Evolutionary conservation across 345 rosid species (phyloP), one percentile per base, ranked within the genome.

Genomic region (Melaleuca alternifolia): DNA sequence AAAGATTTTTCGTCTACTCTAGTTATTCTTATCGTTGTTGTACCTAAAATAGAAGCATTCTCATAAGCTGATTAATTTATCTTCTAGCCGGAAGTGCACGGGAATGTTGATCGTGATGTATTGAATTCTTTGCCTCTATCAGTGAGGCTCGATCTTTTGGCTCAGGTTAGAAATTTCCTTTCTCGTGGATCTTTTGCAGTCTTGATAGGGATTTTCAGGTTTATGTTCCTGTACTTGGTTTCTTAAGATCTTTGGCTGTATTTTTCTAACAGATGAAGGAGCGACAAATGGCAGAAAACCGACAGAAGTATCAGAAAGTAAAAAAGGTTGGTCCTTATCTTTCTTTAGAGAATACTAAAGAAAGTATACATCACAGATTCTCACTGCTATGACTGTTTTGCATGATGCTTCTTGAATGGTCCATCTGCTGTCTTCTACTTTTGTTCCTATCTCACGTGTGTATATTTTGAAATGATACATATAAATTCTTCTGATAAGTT

Each of bases 241-340:
- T 53, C 59, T 88, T 71, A 51, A 86, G 24, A 51, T 83, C 52
- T 89, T 51, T 50, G 65, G 86, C 37, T 85, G 57, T 41, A 41
- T 83, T 37, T 87, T 50, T 81, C 85, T 51, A 89, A 88, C 88
- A 97, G 99, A 96, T 97, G 98, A 94, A 98, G 91, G 99, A 97
- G 92, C 92, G 92, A 85, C 89, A 94, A 93, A 97, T 97, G 97
- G 98, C 98, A 85, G 99, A 96, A 91, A 97, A 97, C 91, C 91
- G 98, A 87, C 98, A 97, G 88, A 93, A 92, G 89, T 97, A 97
- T 93, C 99, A 97, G 87, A 93, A 93, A 95, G 97, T 97, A 75
- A 96, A 96, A 91, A 96, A 97, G 99, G 99, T 97, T 84, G 65
- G 91, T 89, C 76, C 84, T 76, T 23, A 8, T 56, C 41, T 48